Evolutionary conservation across 192 early-diverging fungal species (phyloP).

Genomic region (Backusella morwellensis): DNA sequence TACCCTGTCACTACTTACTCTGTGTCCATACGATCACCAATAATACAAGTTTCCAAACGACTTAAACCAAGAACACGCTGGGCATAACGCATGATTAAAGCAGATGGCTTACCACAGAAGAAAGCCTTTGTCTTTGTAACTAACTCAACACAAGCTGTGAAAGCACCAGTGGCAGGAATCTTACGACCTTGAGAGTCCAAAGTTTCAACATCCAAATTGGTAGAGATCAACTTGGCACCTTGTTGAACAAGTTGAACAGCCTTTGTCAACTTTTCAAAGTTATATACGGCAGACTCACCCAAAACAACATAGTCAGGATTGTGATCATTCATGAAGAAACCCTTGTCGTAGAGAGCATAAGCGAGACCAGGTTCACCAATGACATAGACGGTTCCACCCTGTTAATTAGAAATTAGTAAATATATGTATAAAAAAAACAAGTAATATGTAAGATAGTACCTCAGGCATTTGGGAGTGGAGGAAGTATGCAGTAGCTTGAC

Average conservation of each 20-base stretch:
- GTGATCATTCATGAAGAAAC: constrained; percentile 59
- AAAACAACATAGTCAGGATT: constrained; percentile 61
- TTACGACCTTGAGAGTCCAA: constrained; percentile 44
- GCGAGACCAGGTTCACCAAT: constrained; percentile 61
- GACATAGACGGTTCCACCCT: constrained; percentile 48
- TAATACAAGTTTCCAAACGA: constrained; percentile 59
- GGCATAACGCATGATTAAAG: constrained; percentile 59
- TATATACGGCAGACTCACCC: constrained; percentile 54
- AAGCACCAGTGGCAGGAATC: constrained; percentile 57
- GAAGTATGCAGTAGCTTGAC: constrained; percentile 56
- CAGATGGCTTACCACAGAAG: constrained; percentile 54
- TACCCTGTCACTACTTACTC: constrained; percentile 38
- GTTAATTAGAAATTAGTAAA: neutral
- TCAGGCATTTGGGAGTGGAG: constrained; percentile 53
- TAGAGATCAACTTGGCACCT: constrained; percentile 60
- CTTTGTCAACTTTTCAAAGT: constrained; percentile 52
- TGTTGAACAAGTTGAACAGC: constrained; percentile 53
- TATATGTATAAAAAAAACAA: neutral
- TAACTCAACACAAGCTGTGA: constrained; percentile 52
- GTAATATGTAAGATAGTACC: neutral
- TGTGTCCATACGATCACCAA: constrained; percentile 69
- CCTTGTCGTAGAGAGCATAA: constrained; percentile 55
- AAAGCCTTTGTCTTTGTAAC: constrained; percentile 61
- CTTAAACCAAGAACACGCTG: constrained; percentile 48
- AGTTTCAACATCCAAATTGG: constrained; percentile 60